Evolutionary conservation across 169 alveolate genomes (phyloP).

Genomic region (Besnoitia besnoiti): DNA sequence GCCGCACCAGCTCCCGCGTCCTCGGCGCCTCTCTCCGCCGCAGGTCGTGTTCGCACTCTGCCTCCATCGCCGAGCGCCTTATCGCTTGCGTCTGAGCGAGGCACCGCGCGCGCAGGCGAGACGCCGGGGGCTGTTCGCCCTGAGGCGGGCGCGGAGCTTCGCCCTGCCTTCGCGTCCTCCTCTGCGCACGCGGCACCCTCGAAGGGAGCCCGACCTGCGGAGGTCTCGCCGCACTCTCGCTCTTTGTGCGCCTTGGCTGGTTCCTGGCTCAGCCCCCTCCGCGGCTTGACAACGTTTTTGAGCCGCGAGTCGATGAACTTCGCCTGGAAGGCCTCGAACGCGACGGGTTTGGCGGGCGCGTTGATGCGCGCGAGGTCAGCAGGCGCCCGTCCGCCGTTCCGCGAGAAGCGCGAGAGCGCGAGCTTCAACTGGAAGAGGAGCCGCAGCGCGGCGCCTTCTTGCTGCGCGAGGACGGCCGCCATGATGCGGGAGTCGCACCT

Average conservation of each 20-base stretch:
- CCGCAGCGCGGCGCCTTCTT: slow-evolving; percentile 46
- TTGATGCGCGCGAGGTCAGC: neutral
- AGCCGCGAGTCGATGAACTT: neutral
- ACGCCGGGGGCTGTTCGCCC: too few relatives aligned
- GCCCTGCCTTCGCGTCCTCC: too few relatives aligned
- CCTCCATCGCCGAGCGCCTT: neutral
- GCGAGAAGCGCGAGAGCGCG: neutral
- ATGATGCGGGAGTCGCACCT: neutral
- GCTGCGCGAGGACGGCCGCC: neutral
- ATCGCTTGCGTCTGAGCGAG: neutral
- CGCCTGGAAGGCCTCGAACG: slow-evolving; percentile 5
- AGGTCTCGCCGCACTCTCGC: too few relatives aligned
- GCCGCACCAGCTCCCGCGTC: neutral
- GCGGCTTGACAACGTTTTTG: neutral
- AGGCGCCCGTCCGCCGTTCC: slow-evolving; percentile 12
- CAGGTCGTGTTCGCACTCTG: neutral
- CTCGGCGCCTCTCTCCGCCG: neutral
- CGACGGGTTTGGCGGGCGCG: neutral
- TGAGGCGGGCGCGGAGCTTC: neutral
- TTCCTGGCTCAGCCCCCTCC: neutral
- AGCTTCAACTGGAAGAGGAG: slow-evolving; percentile 12
- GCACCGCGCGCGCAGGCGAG: neutral
- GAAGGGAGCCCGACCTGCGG: too few relatives aligned
- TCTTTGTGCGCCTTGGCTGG: too few relatives aligned
- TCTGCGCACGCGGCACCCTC: too few relatives aligned